Evolutionary conservation across 2,329 filamentous ascomycete genomes (phyloP).

Genomic region (Proliferodiscus dingleyae): DNA sequence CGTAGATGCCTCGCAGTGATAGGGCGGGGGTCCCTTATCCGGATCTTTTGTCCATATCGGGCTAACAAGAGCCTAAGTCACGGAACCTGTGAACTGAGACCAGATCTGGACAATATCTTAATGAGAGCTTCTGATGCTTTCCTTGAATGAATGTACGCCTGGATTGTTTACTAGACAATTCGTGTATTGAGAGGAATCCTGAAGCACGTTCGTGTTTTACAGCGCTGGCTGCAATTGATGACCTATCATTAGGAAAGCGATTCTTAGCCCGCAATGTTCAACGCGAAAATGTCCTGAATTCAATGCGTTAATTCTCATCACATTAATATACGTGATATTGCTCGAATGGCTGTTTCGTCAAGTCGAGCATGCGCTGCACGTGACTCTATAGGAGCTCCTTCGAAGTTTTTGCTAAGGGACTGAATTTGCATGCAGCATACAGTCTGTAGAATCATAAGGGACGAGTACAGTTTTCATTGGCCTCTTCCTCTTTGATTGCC

Average conservation of each 20-base stretch:
- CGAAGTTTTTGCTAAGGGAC: conserved; percentile 2
- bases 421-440: conserved; percentile 15
- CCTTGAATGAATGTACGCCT: not conserved
- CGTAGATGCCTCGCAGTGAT: conserved; percentile 17
- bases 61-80: conserved; percentile 17
- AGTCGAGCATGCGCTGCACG: not conserved
- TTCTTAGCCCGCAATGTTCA: too few species aligned
- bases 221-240: too few species aligned
- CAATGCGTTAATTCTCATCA: not conserved
- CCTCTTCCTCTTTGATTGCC: conserved; percentile 15
- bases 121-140: not conserved
- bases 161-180: too few species aligned
- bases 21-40: conserved; percentile 17
- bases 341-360: conserved; percentile 2
- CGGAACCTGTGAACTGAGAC: conserved; percentile 12
- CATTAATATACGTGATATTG: not conserved
- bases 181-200: too few species aligned
- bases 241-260: too few species aligned
- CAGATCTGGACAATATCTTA: conserved; percentile 18
- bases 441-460: conserved; percentile 2
- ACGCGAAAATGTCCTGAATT: too few species aligned
- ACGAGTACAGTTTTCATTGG: conserved; percentile 7
- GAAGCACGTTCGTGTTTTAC: too few species aligned
- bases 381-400: conserved; percentile 4
- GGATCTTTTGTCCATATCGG: conserved; percentile 26